Base-by-base conservation (phyloP, 495 filamentous ascomycete species). In the Tricharina praecox region DNA sequence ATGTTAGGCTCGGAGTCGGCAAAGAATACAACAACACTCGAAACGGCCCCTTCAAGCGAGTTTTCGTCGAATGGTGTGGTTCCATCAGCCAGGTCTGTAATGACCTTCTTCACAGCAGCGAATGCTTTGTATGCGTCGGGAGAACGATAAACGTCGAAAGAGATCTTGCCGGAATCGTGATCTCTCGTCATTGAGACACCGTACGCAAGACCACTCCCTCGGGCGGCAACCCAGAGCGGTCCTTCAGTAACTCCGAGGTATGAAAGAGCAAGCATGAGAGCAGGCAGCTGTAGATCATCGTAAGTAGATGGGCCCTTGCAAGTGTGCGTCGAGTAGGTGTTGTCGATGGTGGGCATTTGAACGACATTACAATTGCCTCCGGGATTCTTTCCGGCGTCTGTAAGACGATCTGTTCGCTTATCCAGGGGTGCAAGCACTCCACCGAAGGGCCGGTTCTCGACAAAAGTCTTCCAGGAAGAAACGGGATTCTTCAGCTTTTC, bases 201-300 rank as follows among this genome's bases (percentile, higher is more conserved):
- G 61, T 99, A 99, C 0, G 87, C 90, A 23, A 96, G 71, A 23
- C 90, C 92, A 38, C 78, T 85, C 34, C 90, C 90, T 32, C 90
- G 85, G 42, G 94, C 78, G 2, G 84, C 83, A 50, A 24, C 35
- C 86, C 88, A 96, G 19, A 97, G 73, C 3, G 90, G 92, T 1
- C 90, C 90, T 66, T 96, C 92, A 15, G 90, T 81, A 0, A 85
- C 77, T 53, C 94, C 87, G 50, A 99, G 79, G 62, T 93, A 96
- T 9, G 85, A 73, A 24, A 81, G 73, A 1, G 86, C 88, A 8
- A 96, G 84, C 52, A 93, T 70, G 39, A 90, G 68, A 1, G 92
- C 79, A 1, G 90, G 87, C 10, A 96, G 67, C 20, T 71, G 69
- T 0, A 85, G 83, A 54, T 93, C 77, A 34, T 73, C 69, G 57